Percentiles rank a stretch among this genome's conserved stretches.
phyloP scores from a whole-genome alignment of 495 filamentous ascomycete genomes.

The Penicillium samsonianum region DNA sequence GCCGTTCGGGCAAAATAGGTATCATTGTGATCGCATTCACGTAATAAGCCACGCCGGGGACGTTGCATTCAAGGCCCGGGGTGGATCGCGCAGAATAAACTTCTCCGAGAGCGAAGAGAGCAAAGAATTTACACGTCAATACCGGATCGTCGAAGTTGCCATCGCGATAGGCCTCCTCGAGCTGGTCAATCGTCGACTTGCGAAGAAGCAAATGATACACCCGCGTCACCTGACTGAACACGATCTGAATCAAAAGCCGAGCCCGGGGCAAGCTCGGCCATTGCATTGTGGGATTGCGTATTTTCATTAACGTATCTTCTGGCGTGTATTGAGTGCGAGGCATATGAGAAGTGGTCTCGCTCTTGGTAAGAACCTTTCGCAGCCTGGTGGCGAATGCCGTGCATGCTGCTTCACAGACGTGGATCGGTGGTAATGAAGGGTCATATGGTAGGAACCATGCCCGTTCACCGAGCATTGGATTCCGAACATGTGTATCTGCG shows the following conservation, averaged over 20 bases:
- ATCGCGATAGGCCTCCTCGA: constrained; percentile 24
- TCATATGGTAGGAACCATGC: constrained; percentile 40
- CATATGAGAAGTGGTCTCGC: constrained; percentile 26
- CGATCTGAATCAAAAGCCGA: constrained; percentile 28
- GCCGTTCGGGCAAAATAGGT: constrained; percentile 33
- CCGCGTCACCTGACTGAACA: constrained; percentile 31
- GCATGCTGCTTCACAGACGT: constrained; percentile 38
- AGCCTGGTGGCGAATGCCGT: constrained; percentile 39
- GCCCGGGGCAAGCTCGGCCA: constrained; percentile 33
- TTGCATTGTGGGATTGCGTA: constrained; percentile 16
- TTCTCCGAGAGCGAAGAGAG: constrained; percentile 36
- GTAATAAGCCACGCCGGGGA: constrained; percentile 36
- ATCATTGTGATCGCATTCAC: constrained; percentile 34
- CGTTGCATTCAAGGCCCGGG: constrained; percentile 16
- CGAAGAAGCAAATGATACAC: constrained; percentile 35
- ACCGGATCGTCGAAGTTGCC: constrained; percentile 24
- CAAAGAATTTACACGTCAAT: constrained; percentile 33
- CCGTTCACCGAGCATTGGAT: constrained; percentile 33
- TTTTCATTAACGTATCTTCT: constrained; percentile 24
- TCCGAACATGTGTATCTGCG: constrained; percentile 26
- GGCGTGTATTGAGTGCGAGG: constrained; percentile 31
- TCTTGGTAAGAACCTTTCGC: constrained; percentile 31
- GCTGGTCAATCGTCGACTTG: constrained; percentile 28
- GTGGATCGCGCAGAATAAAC: constrained; percentile 29
- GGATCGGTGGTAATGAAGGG: constrained; percentile 32